These are phyloP conservation scores for Asterionellopsis glacialis DNA, from an alignment of 108 stramenopile species.

Conservation along the genomic window DNA sequence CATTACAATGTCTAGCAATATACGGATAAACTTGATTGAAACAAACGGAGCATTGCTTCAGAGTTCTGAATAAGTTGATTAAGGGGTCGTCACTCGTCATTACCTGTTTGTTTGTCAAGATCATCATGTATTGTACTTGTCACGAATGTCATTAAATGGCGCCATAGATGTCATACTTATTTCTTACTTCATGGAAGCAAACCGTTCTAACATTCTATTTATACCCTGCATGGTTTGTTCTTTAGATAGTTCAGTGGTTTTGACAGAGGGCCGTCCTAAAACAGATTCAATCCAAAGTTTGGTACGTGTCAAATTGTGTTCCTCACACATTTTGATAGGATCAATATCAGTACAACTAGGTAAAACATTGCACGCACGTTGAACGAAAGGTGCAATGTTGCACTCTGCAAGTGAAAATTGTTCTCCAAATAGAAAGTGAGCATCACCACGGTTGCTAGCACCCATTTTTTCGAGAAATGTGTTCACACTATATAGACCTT, in stretches of 20 bases:
- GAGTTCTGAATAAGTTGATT: too few relatives aligned
- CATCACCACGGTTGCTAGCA: too few relatives aligned
- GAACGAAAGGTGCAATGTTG: conserved; percentile 15
- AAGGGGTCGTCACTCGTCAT: too few relatives aligned
- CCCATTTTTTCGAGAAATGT: conserved; percentile 4
- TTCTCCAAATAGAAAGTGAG: conserved; percentile 15
- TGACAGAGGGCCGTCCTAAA: not conserved
- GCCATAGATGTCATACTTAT: too few relatives aligned
- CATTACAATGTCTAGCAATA: too few relatives aligned
- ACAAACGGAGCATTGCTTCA: too few relatives aligned
- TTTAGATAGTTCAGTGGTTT: conserved; percentile 3
- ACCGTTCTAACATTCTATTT: conserved; percentile 14
- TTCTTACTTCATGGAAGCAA: conserved; percentile 12
- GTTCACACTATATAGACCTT: conserved; percentile 8
- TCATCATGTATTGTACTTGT: too few relatives aligned
- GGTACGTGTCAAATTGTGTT: not conserved
- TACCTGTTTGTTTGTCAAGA: too few relatives aligned
- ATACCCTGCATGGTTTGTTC: conserved; percentile 5
- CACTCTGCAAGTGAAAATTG: conserved; percentile 21
- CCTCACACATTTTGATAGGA: conserved; percentile 14
- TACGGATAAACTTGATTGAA: too few relatives aligned
- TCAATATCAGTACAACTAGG: conserved; percentile 9
- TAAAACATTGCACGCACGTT: conserved; percentile 18
- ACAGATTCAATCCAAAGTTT: conserved; percentile 18
- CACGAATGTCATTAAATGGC: too few relatives aligned